A percentile compares a stretch with the other conserved stretches of the same genome.
These are phyloP conservation scores for Colletotrichum spaethianum DNA, from an alignment of 2,329 filamentous ascomycete species.

Conservation along the genomic window DNA sequence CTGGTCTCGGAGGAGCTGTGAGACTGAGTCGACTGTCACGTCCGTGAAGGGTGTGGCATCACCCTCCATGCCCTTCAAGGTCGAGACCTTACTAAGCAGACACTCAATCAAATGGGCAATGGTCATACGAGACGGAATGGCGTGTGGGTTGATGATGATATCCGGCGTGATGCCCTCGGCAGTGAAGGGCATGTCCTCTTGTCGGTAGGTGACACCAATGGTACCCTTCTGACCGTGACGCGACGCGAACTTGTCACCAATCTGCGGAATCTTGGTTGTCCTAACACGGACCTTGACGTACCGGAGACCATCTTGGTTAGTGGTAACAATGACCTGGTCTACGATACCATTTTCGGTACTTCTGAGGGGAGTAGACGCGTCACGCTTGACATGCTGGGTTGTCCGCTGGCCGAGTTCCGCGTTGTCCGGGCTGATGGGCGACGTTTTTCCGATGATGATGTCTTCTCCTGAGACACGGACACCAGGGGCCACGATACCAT, in stretches of 20 bases:
- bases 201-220: slow-evolving; percentile 97
- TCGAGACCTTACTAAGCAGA: slow-evolving; percentile 94
- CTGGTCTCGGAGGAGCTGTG: slow-evolving; percentile 85
- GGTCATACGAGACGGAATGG: slow-evolving; percentile 99
- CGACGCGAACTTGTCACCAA: slow-evolving; percentile 99
- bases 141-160: slow-evolving; percentile 99
- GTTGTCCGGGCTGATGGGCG: slow-evolving; percentile 91
- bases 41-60: slow-evolving; percentile 98
- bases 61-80: slow-evolving; percentile 93
- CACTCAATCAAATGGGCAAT: slow-evolving; percentile 99
- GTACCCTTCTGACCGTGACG: slow-evolving; percentile 99
- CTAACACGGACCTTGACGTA: slow-evolving; percentile 98
- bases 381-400: slow-evolving; percentile 90
- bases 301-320: slow-evolving; percentile 92
- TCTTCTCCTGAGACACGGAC: slow-evolving; percentile 97
- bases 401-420: slow-evolving; percentile 95
- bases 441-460: slow-evolving; percentile 99
- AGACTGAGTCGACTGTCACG: slow-evolving; percentile 95
- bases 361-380: slow-evolving; percentile 93
- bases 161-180: slow-evolving; percentile 92
- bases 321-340: slow-evolving; percentile 93
- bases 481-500: slow-evolving; percentile 94
- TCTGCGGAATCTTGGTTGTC: slow-evolving; percentile 98
- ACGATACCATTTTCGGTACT: slow-evolving; percentile 98
- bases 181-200: slow-evolving; percentile 99